These are phyloP conservation scores for Plasmopara muralis DNA, from an alignment of 352 stramenopile genomes.

Conservation along the genomic window DNA sequence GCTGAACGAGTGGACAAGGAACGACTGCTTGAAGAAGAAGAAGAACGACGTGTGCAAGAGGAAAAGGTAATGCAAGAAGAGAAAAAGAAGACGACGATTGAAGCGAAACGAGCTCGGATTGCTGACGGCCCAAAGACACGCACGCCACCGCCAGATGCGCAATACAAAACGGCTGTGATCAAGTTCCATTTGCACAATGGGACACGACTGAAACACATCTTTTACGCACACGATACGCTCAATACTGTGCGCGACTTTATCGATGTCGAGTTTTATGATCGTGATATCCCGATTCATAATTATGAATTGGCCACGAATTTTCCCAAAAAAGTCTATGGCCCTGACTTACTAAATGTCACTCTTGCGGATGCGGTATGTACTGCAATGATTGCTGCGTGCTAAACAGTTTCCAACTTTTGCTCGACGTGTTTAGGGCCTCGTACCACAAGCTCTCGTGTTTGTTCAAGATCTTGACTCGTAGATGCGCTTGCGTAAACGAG, in stretches of 20 bases:
- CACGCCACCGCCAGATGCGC: slow-evolving; percentile 34
- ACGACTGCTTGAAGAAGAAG: slow-evolving; percentile 32
- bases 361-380: slow-evolving; percentile 61
- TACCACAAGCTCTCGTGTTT: slow-evolving; percentile 68
- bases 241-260: slow-evolving; percentile 74
- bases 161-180: slow-evolving; percentile 67
- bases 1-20: slow-evolving; percentile 42
- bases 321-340: slow-evolving; percentile 64
- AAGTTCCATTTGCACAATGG: slow-evolving; percentile 83
- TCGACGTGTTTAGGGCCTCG: slow-evolving; percentile 39
- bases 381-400: background rate
- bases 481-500: background rate
- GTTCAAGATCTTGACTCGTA: slow-evolving; percentile 83
- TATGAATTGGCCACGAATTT: slow-evolving; percentile 86
- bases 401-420: too few relatives aligned
- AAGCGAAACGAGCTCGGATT: slow-evolving; percentile 50
- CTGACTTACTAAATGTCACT: slow-evolving; percentile 51
- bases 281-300: slow-evolving; percentile 61
- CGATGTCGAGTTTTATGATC: slow-evolving; percentile 77
- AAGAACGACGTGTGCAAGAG: slow-evolving; percentile 25
- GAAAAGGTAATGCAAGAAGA: slow-evolving; percentile 27
- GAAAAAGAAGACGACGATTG: slow-evolving; percentile 35
- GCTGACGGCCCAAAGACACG: slow-evolving; percentile 39
- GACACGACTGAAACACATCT: slow-evolving; percentile 65
- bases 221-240: slow-evolving; percentile 74